Evolutionary conservation across 306 rosid genomes (phyloP), one percentile per base, ranked within the genome.

Genomic region (Casuarina equisetifolia): DNA sequence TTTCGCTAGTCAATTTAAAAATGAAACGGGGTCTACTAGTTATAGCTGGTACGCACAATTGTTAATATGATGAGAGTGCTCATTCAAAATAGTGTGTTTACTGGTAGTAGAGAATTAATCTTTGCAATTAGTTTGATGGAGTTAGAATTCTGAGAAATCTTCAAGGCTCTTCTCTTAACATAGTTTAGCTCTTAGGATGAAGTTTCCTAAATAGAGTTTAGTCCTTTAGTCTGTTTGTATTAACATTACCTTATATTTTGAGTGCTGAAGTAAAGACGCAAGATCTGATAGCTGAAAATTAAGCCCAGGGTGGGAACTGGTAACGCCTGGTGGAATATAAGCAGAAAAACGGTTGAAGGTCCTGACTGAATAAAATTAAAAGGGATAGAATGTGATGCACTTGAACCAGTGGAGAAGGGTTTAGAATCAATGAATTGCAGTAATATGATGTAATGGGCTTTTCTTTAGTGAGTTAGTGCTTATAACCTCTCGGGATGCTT

Each of bases 271-370:
- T 40, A 67, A 50, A 40, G 71, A n/a, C 42, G 13, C 50, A 9
- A 17, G 36, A 67, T 67, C 42, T 42, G 50, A 40, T 67, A 50
- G 71, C 71, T 67, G 50, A 43, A 67, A 42, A 42, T 40, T 49
- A 16, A 67, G 48, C 17, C 19, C 71, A 62, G 15, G 42, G 1
- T 36, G 36, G 36, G 16, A 62, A 16, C 69, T 36, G 40, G 19
- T 62, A 62, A 19, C 42, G 13, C 12, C 69, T 62, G 19, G 12
- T 36, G 44, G 42, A 36, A 36, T 62, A 1, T 62, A 62, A 62
- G 36, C 40, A 4, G 12, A 5, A 62, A 62, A 32, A 35, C 43
- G 35, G 43, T 62, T 62, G 11, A 12, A 62, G n/a, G 44, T 38
- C 46, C 69, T 38, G 69, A 44, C 38, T 63, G 44, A 38, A 39